These are phyloP conservation scores for Cryptococcus sp. DNA, from an alignment of 1,284 basidiomycete species.

Conservation along the genomic window DNA sequence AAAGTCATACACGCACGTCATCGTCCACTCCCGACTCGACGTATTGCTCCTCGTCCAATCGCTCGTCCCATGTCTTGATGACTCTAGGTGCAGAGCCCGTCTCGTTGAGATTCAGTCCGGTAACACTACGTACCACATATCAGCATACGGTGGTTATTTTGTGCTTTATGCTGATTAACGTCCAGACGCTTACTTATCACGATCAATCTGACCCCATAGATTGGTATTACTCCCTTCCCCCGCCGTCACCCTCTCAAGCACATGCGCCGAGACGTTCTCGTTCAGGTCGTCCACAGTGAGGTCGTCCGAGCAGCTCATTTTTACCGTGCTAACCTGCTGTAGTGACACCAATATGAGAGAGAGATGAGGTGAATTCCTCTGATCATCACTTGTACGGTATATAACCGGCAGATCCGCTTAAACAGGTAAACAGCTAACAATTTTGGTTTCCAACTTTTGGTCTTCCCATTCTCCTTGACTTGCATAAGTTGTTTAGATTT, in stretches of 20 bases:
- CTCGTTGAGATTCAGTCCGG: constrained; percentile 48
- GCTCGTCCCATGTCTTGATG: constrained; percentile 55
- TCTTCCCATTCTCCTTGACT: not conserved
- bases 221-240: constrained; percentile 52
- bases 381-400: too few relatives aligned
- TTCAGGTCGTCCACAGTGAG: constrained; percentile 50
- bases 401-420: too few relatives aligned
- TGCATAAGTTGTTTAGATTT: constrained; percentile 1
- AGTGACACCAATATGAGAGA: too few relatives aligned
- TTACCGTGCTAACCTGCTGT: too few relatives aligned
- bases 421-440: too few relatives aligned
- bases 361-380: not conserved
- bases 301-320: constrained; percentile 54
- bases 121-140: constrained; percentile 34
- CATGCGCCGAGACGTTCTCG: constrained; percentile 36
- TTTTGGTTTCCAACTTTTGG: too few relatives aligned
- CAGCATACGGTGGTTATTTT: constrained; percentile 6
- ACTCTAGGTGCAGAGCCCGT: constrained; percentile 42
- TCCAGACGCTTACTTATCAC: constrained; percentile 47
- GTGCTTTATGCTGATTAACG: not conserved
- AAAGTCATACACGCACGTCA: constrained; percentile 36
- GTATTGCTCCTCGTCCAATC: constrained; percentile 44
- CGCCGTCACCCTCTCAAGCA: constrained; percentile 50
- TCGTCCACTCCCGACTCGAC: constrained; percentile 54
- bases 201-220: constrained; percentile 51